Evolutionary conservation across 345 rosid species (phyloP), one percentile per base, ranked within the genome.

Genomic region (Populus simonii): DNA sequence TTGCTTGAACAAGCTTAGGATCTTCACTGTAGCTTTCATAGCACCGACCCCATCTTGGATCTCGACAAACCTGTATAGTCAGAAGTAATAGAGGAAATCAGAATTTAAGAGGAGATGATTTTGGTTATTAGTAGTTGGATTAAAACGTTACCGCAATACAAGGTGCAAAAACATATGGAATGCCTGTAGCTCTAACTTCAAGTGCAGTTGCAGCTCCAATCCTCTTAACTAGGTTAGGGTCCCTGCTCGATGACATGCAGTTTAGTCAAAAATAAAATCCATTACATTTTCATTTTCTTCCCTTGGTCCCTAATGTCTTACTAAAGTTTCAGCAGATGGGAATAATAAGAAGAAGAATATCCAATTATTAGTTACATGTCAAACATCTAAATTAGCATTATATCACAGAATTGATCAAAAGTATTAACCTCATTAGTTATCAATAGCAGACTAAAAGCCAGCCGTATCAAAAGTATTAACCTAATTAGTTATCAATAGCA

Each of bases 31-130:
- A 96, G 84, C 99, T 96, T 83, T 96, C 98, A 5, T 90, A 96
- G 84, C 99, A 96, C 51, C 98, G 82, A 66, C 99, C 96, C 99
- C 98, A 96, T 81, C 98, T 89, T 13, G 98, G 98, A 85, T 96
- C 98, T 85, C 98, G 88, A 72, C 97, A 96, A 35, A 96, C 99
- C 98, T 96, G 87, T 71, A n/a, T n/a, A 57, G 27, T 0, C 63
- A 57, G 17, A 20, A 68, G 27, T 7, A 3, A 25, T 7, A 20
- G 41, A 2, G 55, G 33, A 17, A 6, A 25, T 71, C 33, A 47
- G 36, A 31, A 43, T 47, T 71, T 6, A n/a, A n/a, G 0, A 11
- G 57, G 68, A n/a, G 22, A 53, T 67, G 25, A 18, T 0, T 17
- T 29, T 15, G 53, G 23, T 57, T n/a, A 53, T 7, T 13, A 72